Evolutionary conservation across 2,329 filamentous ascomycete species (phyloP).

Genomic region (Acrocalymma vagum): DNA sequence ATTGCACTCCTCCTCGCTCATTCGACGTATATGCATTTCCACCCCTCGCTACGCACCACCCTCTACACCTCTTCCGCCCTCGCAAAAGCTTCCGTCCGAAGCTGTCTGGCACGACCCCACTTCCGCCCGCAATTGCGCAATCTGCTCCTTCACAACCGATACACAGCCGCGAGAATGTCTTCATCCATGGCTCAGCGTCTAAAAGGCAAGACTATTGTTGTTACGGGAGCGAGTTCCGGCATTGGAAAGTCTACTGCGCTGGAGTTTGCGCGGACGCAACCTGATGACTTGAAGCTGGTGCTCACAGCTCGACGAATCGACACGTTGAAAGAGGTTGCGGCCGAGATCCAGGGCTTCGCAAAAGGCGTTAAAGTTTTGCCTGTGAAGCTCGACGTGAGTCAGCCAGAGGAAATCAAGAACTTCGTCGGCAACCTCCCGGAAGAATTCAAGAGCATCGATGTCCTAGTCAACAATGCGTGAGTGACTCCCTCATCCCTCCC

Average conservation of each 20-base stretch:
- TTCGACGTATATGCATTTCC: slow-evolving; percentile 29
- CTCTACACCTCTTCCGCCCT: slow-evolving; percentile 25
- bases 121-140: slow-evolving; percentile 9
- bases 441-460: slow-evolving; percentile 84
- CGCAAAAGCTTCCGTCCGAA: slow-evolving; percentile 15
- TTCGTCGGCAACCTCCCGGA: slow-evolving; percentile 79
- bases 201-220: slow-evolving; percentile 87
- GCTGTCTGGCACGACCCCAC: slow-evolving; percentile 17
- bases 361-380: slow-evolving; percentile 79
- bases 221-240: slow-evolving; percentile 92
- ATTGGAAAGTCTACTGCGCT: slow-evolving; percentile 86
- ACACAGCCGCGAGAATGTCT: slow-evolving; percentile 69
- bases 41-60: slow-evolving; percentile 15
- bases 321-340: slow-evolving; percentile 76
- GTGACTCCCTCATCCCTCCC: slow-evolving; percentile 42
- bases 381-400: slow-evolving; percentile 87
- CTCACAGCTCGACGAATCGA: slow-evolving; percentile 89
- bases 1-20: slow-evolving; percentile 12
- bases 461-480: slow-evolving; percentile 96
- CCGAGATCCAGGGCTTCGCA: slow-evolving; percentile 78
- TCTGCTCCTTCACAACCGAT: slow-evolving; percentile 21
- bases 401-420: slow-evolving; percentile 73
- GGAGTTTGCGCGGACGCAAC: slow-evolving; percentile 89
- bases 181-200: slow-evolving; percentile 83
- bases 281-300: slow-evolving; percentile 81